These are phyloP conservation scores for Clitopilus passeckerianus DNA, from an alignment of 768 basidiomycete species.

Conservation along the genomic window DNA sequence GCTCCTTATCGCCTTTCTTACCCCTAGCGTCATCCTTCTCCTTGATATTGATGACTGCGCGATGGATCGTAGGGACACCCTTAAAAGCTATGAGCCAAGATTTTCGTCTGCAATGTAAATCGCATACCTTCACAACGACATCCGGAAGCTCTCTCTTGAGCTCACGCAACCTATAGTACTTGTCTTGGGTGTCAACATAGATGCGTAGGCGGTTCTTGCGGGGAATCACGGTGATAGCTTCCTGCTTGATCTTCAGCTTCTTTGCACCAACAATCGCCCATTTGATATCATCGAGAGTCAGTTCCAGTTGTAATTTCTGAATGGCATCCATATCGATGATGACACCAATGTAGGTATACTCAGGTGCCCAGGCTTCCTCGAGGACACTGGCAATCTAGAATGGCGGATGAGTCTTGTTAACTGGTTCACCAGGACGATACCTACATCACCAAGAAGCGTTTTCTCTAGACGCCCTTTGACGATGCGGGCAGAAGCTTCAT, in stretches of 20 bases:
- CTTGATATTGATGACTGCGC: conserved; percentile 95
- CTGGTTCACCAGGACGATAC: conserved; percentile 13
- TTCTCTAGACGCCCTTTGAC: conserved; percentile 96
- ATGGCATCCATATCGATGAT: conserved; percentile 89
- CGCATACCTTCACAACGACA: conserved; percentile 82
- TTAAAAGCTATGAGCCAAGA: conserved; percentile 19
- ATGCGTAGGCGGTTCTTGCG: conserved; percentile 72
- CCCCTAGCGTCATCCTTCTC: conserved; percentile 77
- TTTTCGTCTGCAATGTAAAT: not conserved
- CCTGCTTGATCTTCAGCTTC: conserved; percentile 90
- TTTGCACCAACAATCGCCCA: conserved; percentile 83
- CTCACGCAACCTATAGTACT: conserved; percentile 80
- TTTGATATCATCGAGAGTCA: conserved; percentile 89
- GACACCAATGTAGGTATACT: conserved; percentile 89
- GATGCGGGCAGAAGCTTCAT: conserved; percentile 91
- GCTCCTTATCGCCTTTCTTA: conserved; percentile 83
- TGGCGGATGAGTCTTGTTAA: not conserved
- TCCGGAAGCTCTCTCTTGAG: conserved; percentile 80
- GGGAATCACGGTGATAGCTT: conserved; percentile 77
- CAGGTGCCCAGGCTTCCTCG: conserved; percentile 94
- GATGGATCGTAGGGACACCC: conserved; percentile 84
- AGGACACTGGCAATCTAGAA: conserved; percentile 81
- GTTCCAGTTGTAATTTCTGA: conserved; percentile 88
- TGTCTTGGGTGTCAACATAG: conserved; percentile 73
- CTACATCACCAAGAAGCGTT: conserved; percentile 88